A percentile compares a stretch with the other conserved stretches of the same genome.
Conservation (phyloP, 164 flowering plant species). For the Vitis amurensis region DNA sequence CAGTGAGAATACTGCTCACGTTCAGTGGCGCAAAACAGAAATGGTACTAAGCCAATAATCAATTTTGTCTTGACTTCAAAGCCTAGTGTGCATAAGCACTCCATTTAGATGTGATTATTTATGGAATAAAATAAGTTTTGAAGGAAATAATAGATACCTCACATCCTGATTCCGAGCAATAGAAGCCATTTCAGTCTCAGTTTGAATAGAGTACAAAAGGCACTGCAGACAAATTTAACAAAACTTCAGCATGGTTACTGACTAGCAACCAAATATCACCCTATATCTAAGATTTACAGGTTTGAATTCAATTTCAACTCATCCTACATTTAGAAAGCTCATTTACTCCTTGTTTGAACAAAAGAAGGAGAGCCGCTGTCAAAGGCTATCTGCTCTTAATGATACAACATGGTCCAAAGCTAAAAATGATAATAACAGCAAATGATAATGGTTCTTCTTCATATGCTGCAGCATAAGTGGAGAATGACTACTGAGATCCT, state of each 20-base stretch:
- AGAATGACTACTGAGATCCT: no score
- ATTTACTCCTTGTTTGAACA: neutral
- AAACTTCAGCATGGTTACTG: neutral
- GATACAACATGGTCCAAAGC: no score
- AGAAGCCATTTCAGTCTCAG: slow-evolving; percentile 12
- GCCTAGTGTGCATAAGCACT: neutral
- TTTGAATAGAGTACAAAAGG: slow-evolving; percentile 41
- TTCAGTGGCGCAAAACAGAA: no score
- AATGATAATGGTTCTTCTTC: no score
- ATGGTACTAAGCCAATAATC: no score
- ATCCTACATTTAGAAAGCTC: neutral
- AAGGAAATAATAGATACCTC: slow-evolving; percentile 10
- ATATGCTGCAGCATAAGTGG: no score
- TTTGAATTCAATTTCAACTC: neutral
- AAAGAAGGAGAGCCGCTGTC: no score
- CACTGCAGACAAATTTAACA: slow-evolving; percentile 30
- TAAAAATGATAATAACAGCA: no score
- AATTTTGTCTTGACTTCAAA: neutral
- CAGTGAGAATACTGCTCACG: neutral
- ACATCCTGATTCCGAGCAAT: neutral
- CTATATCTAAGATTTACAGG: neutral
- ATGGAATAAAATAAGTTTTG: neutral
- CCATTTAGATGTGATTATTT: neutral
- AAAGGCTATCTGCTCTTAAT: no score
- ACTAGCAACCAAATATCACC: neutral